Conservation (phyloP, 2,329 filamentous ascomycete genomes). For the Juglanconis juglandina region DNA sequence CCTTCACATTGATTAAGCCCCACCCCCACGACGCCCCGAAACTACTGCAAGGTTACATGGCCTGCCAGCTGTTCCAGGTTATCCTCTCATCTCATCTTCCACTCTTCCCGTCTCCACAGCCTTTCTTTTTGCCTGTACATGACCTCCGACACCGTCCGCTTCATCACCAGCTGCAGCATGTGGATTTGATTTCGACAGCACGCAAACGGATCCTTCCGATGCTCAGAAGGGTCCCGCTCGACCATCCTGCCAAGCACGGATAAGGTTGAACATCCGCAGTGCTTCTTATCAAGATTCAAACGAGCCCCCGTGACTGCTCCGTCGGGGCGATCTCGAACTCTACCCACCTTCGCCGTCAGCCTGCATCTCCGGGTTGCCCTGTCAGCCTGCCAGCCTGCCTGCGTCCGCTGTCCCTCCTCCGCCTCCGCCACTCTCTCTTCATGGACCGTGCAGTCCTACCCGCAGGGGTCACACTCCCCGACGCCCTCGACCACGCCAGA, state of each 20-base stretch:
- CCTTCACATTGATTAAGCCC: background rate
- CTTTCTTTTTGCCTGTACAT: background rate
- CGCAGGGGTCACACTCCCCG: constrained; percentile 35
- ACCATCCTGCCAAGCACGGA: background rate
- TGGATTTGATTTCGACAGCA: background rate
- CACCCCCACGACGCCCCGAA: background rate
- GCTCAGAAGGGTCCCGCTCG: background rate
- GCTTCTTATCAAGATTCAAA: background rate
- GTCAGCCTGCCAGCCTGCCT: background rate
- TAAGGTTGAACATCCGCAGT: background rate
- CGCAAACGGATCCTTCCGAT: background rate
- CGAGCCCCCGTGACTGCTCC: background rate
- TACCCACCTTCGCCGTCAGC: background rate
- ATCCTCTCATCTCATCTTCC: background rate
- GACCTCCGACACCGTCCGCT: background rate
- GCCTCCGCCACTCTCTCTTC: constrained; percentile 6
- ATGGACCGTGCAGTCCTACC: constrained; percentile 8
- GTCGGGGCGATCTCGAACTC: background rate
- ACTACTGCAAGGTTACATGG: constrained; percentile 4
- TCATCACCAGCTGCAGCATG: background rate
- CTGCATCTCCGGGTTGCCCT: background rate
- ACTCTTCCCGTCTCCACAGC: too few species aligned
- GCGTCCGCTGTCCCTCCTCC: background rate
- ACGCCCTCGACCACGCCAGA: constrained; percentile 46
- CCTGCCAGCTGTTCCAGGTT: constrained; percentile 2